phyloP scores from a whole-genome alignment of 2,329 filamentous ascomycete genomes.

The Aspergillus floridensis region DNA sequence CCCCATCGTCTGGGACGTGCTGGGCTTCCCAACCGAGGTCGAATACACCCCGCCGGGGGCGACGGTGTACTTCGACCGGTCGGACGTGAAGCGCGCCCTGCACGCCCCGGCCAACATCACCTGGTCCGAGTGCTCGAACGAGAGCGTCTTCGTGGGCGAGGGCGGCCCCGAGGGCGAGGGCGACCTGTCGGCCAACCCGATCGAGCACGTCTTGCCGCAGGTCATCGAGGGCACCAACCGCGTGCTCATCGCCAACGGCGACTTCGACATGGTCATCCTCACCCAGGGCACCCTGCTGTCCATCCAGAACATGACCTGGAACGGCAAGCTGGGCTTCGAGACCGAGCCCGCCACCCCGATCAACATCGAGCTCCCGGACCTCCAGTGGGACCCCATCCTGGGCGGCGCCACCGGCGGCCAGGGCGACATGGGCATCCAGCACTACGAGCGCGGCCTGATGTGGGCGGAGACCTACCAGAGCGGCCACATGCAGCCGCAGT shows the following conservation, averaged over 20 bases:
- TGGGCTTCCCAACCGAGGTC: slow-evolving; percentile 58
- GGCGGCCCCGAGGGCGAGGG: slow-evolving; percentile 32
- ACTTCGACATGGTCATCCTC: slow-evolving; percentile 68
- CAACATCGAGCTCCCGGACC: slow-evolving; percentile 43
- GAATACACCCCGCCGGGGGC: slow-evolving; percentile 62
- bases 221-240: slow-evolving; percentile 58
- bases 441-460: slow-evolving; percentile 75
- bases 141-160: slow-evolving; percentile 47
- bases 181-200: slow-evolving; percentile 50
- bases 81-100: slow-evolving; percentile 66
- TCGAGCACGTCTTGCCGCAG: slow-evolving; percentile 49
- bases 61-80: slow-evolving; percentile 67
- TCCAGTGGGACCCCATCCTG: slow-evolving; percentile 51
- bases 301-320: slow-evolving; percentile 83
- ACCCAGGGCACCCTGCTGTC: slow-evolving; percentile 68
- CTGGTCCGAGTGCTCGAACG: slow-evolving; percentile 36
- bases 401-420: slow-evolving; percentile 59
- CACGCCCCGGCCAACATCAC: slow-evolving; percentile 52
- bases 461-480: slow-evolving; percentile 51
- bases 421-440: slow-evolving; percentile 68
- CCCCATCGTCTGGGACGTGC: slow-evolving; percentile 65
- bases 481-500: slow-evolving; percentile 54
- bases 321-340: slow-evolving; percentile 70
- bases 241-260: slow-evolving; percentile 72
- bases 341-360: slow-evolving; percentile 55